phyloP scores from a whole-genome alignment of 1,139 yeast species.

The Pichia sp. region DNA sequence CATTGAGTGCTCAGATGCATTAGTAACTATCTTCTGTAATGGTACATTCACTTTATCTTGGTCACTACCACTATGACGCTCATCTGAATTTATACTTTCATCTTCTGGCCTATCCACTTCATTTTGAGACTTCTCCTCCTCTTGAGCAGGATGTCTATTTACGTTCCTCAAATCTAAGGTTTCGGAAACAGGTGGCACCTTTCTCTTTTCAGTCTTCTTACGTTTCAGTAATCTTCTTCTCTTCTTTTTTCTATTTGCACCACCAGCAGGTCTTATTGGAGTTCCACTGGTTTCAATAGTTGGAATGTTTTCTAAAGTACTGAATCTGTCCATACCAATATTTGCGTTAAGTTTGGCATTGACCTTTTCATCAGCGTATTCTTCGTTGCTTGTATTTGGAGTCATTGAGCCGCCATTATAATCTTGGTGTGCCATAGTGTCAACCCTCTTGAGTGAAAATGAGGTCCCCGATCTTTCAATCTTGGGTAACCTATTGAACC shows the following conservation, averaged over 20 bases:
- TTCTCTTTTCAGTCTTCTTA: constrained; percentile 30
- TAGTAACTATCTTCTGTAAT: constrained; percentile 12
- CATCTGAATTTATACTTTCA: constrained; percentile 20
- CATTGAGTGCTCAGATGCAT: constrained; percentile 6
- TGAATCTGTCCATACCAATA: constrained; percentile 19
- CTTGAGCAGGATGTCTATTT: constrained; percentile 18
- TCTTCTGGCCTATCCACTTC: constrained; percentile 29
- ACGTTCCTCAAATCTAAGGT: constrained; percentile 22
- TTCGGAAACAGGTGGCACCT: constrained; percentile 26
- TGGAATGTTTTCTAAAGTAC: constrained; percentile 28
- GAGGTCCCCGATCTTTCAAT: constrained; percentile 69
- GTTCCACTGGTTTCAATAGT: constrained; percentile 53
- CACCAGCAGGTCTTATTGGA: constrained; percentile 77
- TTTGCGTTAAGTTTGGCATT: constrained; percentile 17
- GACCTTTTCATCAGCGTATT: constrained; percentile 14
- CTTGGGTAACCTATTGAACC: constrained; percentile 82
- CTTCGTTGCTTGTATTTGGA: constrained; percentile 10
- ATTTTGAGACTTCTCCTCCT: constrained; percentile 25
- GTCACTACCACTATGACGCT: constrained; percentile 32
- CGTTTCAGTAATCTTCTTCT: constrained; percentile 34
- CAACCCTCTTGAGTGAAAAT: constrained; percentile 76
- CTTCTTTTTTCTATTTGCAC: constrained; percentile 50
- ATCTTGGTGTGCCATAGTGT: constrained; percentile 46
- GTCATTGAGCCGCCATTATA: constrained; percentile 13
- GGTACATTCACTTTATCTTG: constrained; percentile 25